phyloP scores from a whole-genome alignment of 1,139 yeast species.

The Debaryomycetaceae sp. region DNA sequence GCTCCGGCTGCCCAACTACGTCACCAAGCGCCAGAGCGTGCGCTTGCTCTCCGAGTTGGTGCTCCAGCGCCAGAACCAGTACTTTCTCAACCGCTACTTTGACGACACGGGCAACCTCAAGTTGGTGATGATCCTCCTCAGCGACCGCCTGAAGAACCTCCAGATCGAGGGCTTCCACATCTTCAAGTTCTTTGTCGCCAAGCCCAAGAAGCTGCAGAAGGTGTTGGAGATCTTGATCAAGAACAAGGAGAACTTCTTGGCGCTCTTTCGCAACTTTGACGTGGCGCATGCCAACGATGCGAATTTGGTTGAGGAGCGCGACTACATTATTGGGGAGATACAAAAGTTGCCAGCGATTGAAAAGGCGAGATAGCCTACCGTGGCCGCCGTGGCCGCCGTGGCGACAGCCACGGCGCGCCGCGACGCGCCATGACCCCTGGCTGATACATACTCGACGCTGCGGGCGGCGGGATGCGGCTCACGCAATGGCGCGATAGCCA shows the following conservation, averaged over 20 bases:
- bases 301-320: constrained; percentile 72
- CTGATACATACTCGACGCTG: not conserved
- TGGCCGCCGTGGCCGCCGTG: too few relatives aligned
- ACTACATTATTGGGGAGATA: constrained; percentile 73
- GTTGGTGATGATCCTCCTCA: constrained; percentile 76
- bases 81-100: constrained; percentile 71
- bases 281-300: constrained; percentile 62
- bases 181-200: constrained; percentile 90
- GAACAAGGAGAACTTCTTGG: constrained; percentile 71
- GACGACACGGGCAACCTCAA: constrained; percentile 80
- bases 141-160: constrained; percentile 84
- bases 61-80: constrained; percentile 68
- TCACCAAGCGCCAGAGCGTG: constrained; percentile 86
- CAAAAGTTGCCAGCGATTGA: constrained; percentile 55
- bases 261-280: constrained; percentile 66
- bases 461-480: constrained; percentile 1
- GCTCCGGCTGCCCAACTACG: constrained; percentile 76
- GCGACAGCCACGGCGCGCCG: too few relatives aligned
- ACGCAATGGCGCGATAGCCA: too few relatives aligned
- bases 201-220: constrained; percentile 82
- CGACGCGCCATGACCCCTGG: too few relatives aligned
- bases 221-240: constrained; percentile 77
- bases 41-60: constrained; percentile 73
- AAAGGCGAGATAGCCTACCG: constrained; percentile 15
- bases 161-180: constrained; percentile 91